Base-by-base conservation (phyloP, 169 alveolate genomes). In the Plasmodium fragile region DNA sequence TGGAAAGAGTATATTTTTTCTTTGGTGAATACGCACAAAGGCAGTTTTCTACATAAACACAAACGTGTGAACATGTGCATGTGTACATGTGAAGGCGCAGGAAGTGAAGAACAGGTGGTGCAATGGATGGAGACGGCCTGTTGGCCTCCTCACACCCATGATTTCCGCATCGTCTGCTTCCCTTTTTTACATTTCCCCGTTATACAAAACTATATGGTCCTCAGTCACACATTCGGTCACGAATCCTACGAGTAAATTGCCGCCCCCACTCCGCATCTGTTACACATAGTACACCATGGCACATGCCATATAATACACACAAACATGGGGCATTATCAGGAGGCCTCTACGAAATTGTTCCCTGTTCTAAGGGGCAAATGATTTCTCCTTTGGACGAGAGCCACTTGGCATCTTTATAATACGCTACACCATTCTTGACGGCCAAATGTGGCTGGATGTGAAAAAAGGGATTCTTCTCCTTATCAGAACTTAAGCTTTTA, bases 381-480 rank as follows among this genome's bases (percentile, higher is more conserved):
- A 85, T 73, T 39, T 85, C 93, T 8, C 93, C 93, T 53, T 85
- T 82, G 3, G 93, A 85, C 8, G 93, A 85, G 32, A 85, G 30
- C 85, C 69, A 85, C 32, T 85, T 85, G 16, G 6, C 25, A 49
- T 85, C 85, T 25, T 85, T 85, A 85, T 85, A 85, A 85, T 73
- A 18, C 16, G 93, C 93, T 18, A 85, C 49, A 34, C 93, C 93
- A 28, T 85, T 55, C 16, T 85, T 85, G 43, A 85, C 36, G 22
- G 53, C n/a, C 30, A 85, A 28, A 53, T 85, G 83, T 49, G 93
- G 93, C 43, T 85, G 93, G 65, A 85, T 85, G 65, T 73, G 93
- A 55, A 73, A 85, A 36, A 85, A 85, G 28, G 93, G 85, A 53
- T 85, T 85, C 41, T 85, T 85, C 34, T 85, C 93, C 70, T 85